Base-by-base conservation (phyloP, 805 yeast species). In the Pichia pseudocactophila region DNA sequence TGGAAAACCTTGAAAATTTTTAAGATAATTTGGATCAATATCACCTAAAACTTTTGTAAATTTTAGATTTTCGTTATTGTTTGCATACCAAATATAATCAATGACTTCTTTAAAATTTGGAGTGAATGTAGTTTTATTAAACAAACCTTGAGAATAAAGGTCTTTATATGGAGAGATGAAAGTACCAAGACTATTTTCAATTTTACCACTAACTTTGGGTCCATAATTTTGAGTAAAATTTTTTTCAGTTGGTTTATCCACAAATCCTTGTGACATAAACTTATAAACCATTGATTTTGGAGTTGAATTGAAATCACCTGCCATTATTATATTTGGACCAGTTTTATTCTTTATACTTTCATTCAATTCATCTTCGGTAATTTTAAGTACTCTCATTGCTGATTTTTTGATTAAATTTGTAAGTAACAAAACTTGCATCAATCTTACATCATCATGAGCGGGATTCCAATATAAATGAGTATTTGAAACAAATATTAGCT, bases 401-500 rank as follows among this genome's bases (percentile, higher is more conserved):
- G 64, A 47, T 48, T 59, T 40, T 36, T 44, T 44, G 1, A 68
- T 32, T 4, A 62, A 47, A 25, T 57, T 54, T 49, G 71, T 61
- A 5, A 74, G 55, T 8, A 74, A 58, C 56, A 71, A 68, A 13
- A 76, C 64, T 50, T 78, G 83, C 34, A 74, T 52, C 7, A 75
- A 59, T 50, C 74, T 76, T 17, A 77, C 78, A 49, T 75, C 78
- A 37, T 70, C 68, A 39, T 63, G 69, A 47, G 71, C 69, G 1
- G 69, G 68, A 11, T 64, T 61, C 83, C 83, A 78, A 51, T 78
- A 78, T 9, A 78, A 57, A 54, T 78, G 83, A 0, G 82, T 77
- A 47, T 76, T 78, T n/a, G 77, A 61, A 2, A 75, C 65, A 32
- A 73, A 70, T 3, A 77, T 53, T 3, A 57, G 49, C 28, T 67